These are phyloP conservation scores for Pleochaeta shiraiana DNA, from an alignment of 2,329 filamentous ascomycete species.

Conservation along the genomic window DNA sequence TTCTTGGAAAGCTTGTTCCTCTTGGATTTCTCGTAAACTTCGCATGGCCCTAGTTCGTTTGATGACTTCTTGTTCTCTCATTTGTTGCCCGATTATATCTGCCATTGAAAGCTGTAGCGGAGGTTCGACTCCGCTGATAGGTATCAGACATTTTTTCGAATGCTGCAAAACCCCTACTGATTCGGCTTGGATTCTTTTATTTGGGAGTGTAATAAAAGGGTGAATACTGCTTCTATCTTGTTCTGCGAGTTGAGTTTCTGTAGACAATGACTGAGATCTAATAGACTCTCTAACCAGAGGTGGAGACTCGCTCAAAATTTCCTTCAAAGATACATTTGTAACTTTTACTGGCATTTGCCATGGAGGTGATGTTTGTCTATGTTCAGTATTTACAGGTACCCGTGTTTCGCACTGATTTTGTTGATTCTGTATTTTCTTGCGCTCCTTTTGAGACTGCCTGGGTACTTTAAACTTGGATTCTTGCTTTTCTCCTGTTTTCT, in stretches of 20 bases:
- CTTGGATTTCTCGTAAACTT: slow-evolving; percentile 82
- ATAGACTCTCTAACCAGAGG: slow-evolving; percentile 13
- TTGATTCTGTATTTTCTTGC: slow-evolving; percentile 57
- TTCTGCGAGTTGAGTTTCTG: slow-evolving; percentile 39
- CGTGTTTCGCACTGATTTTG: slow-evolving; percentile 19
- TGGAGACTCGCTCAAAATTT: slow-evolving; percentile 22
- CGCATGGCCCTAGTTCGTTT: slow-evolving; percentile 72
- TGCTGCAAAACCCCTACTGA: slow-evolving; percentile 28
- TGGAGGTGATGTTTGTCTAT: slow-evolving; percentile 26
- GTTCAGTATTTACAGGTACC: slow-evolving; percentile 24
- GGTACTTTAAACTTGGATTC: slow-evolving; percentile 21
- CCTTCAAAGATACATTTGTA: slow-evolving; percentile 28
- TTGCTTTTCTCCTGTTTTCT: slow-evolving; percentile 20
- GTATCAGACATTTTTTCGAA: slow-evolving; percentile 24
- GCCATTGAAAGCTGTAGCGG: slow-evolving; percentile 52
- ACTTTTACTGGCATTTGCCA: slow-evolving; percentile 40
- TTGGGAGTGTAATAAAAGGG: slow-evolving; percentile 7
- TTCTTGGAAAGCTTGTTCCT: slow-evolving; percentile 90
- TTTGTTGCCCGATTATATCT: slow-evolving; percentile 76
- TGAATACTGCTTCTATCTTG: slow-evolving; percentile 20
- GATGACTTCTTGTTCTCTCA: slow-evolving; percentile 61
- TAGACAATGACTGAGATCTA: slow-evolving; percentile 14
- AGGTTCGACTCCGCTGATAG: slow-evolving; percentile 37
- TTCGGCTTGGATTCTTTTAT: slow-evolving; percentile 13
- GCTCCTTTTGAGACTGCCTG: slow-evolving; percentile 79